Evolutionary conservation across 345 rosid genomes (phyloP), one percentile per base, ranked within the genome.

Genomic region (Hibiscus tridactylites): DNA sequence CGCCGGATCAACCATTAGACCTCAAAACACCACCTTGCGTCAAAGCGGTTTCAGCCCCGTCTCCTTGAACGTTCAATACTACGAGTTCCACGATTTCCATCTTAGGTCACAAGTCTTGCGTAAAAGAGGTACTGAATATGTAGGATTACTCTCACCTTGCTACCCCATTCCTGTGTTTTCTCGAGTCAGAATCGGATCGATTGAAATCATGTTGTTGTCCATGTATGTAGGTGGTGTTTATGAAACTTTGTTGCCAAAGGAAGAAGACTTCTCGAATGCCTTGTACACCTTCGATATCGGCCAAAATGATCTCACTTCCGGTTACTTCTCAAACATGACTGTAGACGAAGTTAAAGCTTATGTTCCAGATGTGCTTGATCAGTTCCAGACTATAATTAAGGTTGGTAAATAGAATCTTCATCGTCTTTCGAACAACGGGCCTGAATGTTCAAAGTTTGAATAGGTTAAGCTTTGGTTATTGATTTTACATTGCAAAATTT

Each of bases 31-130:
- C 0, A 90, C 92, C 59, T 82, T 88, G 52, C 84, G 58, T 2
- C 92, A 90, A 39, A 82, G 88, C 44, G 97, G 97, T 2, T 91
- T 84, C 80, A 94, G 98, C 15, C 97, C 98, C 39, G 79, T 90
- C 68, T 91, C 94, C 49, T 79, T 61, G 16, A 33, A 12, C 31
- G 59, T 69, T 35, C 61, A 69, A 54, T 69, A 1, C 1, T 69
- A 69, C 26, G 60, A 68, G 44, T 52, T 68, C 71, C 19, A 29
- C 31, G 71, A 68, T 52, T 68, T 68, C 16, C 60, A 1, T 68
- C 21, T 4, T 6, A 68, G 71, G 42, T 50, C 71, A 49, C 71
- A 68, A 52, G 39, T 50, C 52, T 59, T 52, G 11, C 71, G 71
- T 68, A 52, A 50, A 68, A 50, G 39, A 68, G 71, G 68, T 64